Evolutionary conservation across 345 rosid genomes (phyloP), one percentile per base, ranked within the genome.

Genomic region (Euclidium syriacum): DNA sequence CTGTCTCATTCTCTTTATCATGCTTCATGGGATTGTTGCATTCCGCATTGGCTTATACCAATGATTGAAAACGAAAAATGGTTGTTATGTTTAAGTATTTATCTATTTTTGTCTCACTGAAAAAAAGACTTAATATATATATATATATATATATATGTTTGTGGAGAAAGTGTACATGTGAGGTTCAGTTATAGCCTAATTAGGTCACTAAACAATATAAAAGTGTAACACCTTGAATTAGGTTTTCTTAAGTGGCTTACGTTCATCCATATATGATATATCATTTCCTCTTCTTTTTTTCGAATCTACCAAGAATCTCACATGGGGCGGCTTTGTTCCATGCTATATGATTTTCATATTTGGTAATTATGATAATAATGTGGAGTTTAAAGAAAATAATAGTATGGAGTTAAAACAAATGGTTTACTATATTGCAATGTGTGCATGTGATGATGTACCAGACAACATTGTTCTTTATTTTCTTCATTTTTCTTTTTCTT

Each of bases 221-320:
- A 35, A 53, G 50, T 62, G 57, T 36, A 35, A 53, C 25, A 70
- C 27, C 51, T 70, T 54, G 5, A 62, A 70, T 70, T 70, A 62
- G 64, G 68, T 62, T 46, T 46, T 62, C 36, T 53, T 53, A 43
- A 53, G 68, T 70, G 74, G 68, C 51, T 70, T 62, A 70, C 63
- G 74, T 54, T 62, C 20, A 70, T 54, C 63, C 43, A 44, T 26
- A 49, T 25, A 23, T 38, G 27, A 44, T 22, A 44, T 52, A 34
- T 43, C 0, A 35, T 35, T 2, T 35, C 7, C 10, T 24, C 18
- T 32, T 43, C 19, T 33, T 32, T 40, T 53, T 39, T 49, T 49
- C 25, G 50, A n/a, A n/a, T 69, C 61, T 62, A 44, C 51, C 64
- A 27, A 16, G 6, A 70, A 54, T 46, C 15, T 44, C 57, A 70